These are phyloP conservation scores for Anthostomella pinea DNA, from an alignment of 2,329 filamentous ascomycete species.

Conservation along the genomic window DNA sequence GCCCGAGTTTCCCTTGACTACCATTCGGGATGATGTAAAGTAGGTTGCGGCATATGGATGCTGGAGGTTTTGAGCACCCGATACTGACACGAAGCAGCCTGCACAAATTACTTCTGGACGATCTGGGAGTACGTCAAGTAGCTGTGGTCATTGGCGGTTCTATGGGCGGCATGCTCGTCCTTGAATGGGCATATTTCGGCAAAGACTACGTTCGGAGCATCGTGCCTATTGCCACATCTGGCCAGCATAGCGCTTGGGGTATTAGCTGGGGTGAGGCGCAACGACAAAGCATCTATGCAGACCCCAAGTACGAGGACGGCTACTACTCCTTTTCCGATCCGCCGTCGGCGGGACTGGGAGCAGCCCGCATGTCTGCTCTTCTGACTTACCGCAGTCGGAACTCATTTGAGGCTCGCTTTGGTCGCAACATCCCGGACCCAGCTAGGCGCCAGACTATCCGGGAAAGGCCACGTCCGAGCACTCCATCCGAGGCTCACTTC, in stretches of 20 bases:
- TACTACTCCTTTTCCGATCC: slow-evolving; percentile 90
- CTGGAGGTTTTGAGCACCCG: slow-evolving; percentile 6
- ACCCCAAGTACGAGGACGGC: slow-evolving; percentile 97
- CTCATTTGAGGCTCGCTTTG: slow-evolving; percentile 94
- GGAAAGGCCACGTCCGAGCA: slow-evolving; percentile 57
- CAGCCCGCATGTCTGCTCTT: slow-evolving; percentile 93
- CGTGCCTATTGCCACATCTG: slow-evolving; percentile 82
- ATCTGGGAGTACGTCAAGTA: slow-evolving; percentile 74
- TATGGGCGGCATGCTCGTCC: slow-evolving; percentile 85
- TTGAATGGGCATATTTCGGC: slow-evolving; percentile 90
- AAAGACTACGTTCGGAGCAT: slow-evolving; percentile 78
- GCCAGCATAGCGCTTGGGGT: slow-evolving; percentile 82
- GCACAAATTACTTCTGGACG: slow-evolving; percentile 76
- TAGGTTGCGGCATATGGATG: no score
- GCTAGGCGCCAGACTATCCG: slow-evolving; percentile 81
- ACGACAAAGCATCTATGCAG: slow-evolving; percentile 91
- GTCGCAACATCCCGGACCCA: slow-evolving; percentile 85
- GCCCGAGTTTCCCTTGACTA: slow-evolving; percentile 93
- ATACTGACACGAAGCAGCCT: slow-evolving; percentile 47
- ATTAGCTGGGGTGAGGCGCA: slow-evolving; percentile 91
- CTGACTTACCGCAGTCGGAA: slow-evolving; percentile 95
- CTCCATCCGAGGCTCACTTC: slow-evolving; percentile 70
- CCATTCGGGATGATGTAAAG: slow-evolving; percentile 93
- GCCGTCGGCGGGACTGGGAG: slow-evolving; percentile 80
- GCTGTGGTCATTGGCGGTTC: slow-evolving; percentile 80